A percentile compares a stretch with the other conserved stretches of the same genome.
These are phyloP conservation scores for Phytophthora podocarpi DNA, from an alignment of 352 stramenopile genomes.

Conservation along the genomic window DNA sequence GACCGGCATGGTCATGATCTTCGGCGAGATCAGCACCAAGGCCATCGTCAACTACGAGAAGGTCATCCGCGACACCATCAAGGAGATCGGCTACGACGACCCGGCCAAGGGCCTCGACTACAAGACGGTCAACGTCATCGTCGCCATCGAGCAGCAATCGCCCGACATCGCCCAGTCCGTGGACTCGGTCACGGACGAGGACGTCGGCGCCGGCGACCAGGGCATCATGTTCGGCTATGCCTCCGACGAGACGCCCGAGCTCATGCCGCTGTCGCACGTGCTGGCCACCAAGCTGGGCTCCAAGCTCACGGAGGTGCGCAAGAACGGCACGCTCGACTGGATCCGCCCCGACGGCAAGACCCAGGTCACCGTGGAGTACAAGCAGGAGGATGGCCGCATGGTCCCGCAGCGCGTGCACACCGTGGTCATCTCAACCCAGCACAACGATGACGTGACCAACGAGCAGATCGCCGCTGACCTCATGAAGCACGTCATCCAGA, in stretches of 20 bases:
- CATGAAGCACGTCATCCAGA: constrained; percentile 99
- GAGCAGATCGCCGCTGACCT: constrained; percentile 98
- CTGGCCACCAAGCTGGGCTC: constrained; percentile 96
- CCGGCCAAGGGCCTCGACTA: constrained; percentile 99
- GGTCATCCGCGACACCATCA: constrained; percentile 98
- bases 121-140: constrained; percentile 99
- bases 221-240: constrained; percentile 95
- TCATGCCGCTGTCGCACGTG: constrained; percentile 99
- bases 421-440: constrained; percentile 99
- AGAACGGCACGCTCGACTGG: constrained; percentile 98
- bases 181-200: constrained; percentile 95
- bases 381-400: constrained; percentile 94
- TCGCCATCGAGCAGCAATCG: constrained; percentile 99
- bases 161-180: constrained; percentile 99
- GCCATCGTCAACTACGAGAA: constrained; percentile 99
- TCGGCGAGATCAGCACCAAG: constrained; percentile 99
- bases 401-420: constrained; percentile 98
- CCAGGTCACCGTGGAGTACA: constrained; percentile 99
- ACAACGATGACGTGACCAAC: constrained; percentile 98
- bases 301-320: constrained; percentile 98
- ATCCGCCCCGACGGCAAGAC: constrained; percentile 99
- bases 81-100: constrained; percentile 99
- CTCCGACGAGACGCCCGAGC: constrained; percentile 96
- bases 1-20: constrained; percentile 99
- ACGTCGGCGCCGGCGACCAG: constrained; percentile 98